Evolutionary conservation across 2,329 filamentous ascomycete species (phyloP).

Genomic region (Fonsecaea erecta): DNA sequence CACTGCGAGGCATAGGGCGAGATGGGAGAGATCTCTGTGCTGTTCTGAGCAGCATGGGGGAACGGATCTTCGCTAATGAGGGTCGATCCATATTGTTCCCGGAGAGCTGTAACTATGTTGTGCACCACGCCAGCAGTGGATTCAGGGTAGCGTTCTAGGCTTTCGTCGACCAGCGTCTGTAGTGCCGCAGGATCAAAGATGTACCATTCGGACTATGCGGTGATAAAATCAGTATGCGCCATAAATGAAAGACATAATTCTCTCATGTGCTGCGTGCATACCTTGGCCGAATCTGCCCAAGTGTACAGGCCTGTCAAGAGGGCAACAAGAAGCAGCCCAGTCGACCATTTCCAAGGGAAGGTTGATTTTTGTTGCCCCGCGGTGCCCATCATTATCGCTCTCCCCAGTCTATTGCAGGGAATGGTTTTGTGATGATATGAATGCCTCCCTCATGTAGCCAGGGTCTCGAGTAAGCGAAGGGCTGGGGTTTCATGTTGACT

Average conservation of each 20-base stretch:
- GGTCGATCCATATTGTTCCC: conserved; percentile 39
- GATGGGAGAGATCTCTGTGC: conserved; percentile 18
- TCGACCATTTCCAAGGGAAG: conserved; percentile 6
- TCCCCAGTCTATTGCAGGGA: background rate
- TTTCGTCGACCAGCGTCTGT: conserved; percentile 35
- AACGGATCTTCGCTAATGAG: conserved; percentile 25
- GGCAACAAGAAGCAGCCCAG: conserved; percentile 7
- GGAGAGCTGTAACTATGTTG: conserved; percentile 68
- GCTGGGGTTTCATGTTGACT: background rate
- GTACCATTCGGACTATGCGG: conserved; percentile 29
- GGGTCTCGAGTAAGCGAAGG: background rate
- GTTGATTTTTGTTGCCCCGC: background rate
- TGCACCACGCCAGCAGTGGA: conserved; percentile 64
- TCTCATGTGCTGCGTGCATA: background rate
- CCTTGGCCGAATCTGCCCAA: conserved; percentile 23
- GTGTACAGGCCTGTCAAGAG: conserved; percentile 12
- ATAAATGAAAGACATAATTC: background rate
- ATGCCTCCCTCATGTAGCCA: background rate
- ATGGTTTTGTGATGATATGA: background rate
- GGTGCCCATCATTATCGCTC: background rate
- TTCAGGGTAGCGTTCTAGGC: conserved; percentile 33
- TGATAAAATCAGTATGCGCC: background rate
- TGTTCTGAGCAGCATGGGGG: conserved; percentile 10
- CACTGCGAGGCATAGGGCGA: conserved; percentile 63
- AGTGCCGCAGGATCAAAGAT: conserved; percentile 36